Conservation (phyloP, 768 basidiomycete genomes). For the Trametes villosa region DNA sequence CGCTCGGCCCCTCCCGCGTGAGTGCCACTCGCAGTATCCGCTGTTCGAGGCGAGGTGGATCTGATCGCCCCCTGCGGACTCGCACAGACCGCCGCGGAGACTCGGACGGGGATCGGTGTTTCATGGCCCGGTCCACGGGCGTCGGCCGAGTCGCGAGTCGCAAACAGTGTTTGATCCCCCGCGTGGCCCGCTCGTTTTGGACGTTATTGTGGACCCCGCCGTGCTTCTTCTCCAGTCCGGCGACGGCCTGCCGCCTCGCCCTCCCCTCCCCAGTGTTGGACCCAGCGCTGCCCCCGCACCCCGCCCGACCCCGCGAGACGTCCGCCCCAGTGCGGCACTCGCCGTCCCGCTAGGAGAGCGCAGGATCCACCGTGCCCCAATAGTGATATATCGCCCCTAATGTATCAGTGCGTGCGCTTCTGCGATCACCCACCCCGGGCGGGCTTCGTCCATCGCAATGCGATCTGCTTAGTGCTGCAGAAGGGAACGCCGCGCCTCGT, state of each 20-base stretch:
- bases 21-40: background rate
- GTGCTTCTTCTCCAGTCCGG: background rate
- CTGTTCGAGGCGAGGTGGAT: background rate
- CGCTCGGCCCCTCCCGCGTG: background rate
- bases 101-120: background rate
- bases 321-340: no score
- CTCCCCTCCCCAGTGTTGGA: no score
- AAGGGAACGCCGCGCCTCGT: background rate
- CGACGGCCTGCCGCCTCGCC: no score
- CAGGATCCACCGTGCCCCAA: no score
- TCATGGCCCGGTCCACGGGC: background rate
- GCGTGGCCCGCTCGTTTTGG: conserved; percentile 10
- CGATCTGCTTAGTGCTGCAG: background rate
- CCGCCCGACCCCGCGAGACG: no score
- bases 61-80: background rate
- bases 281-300: no score
- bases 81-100: background rate
- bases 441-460: background rate
- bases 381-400: no score
- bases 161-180: conserved; percentile 10
- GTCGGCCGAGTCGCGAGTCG: background rate
- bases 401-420: no score
- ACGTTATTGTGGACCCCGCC: conserved; percentile 8
- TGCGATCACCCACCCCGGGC: no score
- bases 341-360: no score